Conservation (phyloP, 768 basidiomycete genomes). For the Suillus paluster region DNA sequence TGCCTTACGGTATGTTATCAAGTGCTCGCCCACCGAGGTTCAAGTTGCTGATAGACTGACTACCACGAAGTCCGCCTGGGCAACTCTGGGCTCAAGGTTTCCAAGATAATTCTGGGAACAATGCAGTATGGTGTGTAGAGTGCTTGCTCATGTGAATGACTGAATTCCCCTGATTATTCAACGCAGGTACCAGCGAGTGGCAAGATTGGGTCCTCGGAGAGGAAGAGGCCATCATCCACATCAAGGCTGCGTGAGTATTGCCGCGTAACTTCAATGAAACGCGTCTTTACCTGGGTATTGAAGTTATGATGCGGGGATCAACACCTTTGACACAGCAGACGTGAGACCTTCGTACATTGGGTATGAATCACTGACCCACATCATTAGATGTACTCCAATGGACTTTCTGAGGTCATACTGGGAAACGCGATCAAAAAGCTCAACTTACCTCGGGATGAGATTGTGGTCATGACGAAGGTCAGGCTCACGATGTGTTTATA, state of each 20-base stretch:
- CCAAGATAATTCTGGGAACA: conserved; percentile 42
- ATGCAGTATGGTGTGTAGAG: conserved; percentile 34
- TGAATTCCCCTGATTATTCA: background rate
- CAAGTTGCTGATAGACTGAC: background rate
- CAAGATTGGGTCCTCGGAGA: conserved; percentile 41
- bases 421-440: conserved; percentile 51
- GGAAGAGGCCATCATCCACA: conserved; percentile 40
- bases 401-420: conserved; percentile 46
- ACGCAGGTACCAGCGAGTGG: conserved; percentile 18
- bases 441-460: conserved; percentile 45
- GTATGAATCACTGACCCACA: conserved; percentile 26
- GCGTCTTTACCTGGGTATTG: background rate
- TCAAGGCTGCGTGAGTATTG: conserved; percentile 36
- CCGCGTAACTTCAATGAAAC: background rate
- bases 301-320: conserved; percentile 63
- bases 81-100: conserved; percentile 45
- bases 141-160: background rate
- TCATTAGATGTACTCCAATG: conserved; percentile 40
- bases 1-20: conserved; percentile 6
- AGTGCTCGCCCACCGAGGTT: background rate
- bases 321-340: conserved; percentile 64
- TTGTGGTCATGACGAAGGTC: conserved; percentile 54
- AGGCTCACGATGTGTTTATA: too few relatives aligned
- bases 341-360: conserved; percentile 38
- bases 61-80: conserved; percentile 43